Conservation (phyloP, 345 rosid genomes). For the Gossypioides kirkii region DNA sequence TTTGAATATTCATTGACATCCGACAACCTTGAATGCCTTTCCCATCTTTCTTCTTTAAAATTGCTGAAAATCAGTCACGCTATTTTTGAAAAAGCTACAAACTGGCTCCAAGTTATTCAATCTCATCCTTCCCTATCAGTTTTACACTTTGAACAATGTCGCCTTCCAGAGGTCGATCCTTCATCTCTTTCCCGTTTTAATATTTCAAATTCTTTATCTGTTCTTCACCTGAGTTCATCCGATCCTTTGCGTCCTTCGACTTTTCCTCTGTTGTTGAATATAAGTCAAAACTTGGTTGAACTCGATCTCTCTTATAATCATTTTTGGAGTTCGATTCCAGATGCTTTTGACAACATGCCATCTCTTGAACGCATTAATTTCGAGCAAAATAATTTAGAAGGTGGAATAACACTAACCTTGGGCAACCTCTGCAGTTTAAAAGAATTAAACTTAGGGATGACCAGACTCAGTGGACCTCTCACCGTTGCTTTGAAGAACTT, state of each 20-base stretch:
- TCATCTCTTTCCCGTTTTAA: neutral
- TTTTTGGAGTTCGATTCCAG: neutral
- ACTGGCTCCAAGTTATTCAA: constrained; percentile 7
- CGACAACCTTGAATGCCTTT: constrained; percentile 9
- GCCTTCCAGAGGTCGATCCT: neutral
- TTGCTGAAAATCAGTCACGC: constrained; percentile 5
- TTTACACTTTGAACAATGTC: neutral
- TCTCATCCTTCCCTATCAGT: constrained; percentile 13
- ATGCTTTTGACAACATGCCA: neutral
- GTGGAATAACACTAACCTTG: constrained; percentile 18
- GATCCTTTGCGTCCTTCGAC: neutral
- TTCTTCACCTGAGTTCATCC: neutral
- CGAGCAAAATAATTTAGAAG: neutral
- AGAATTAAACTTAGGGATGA: neutral
- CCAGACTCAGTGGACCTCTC: neutral
- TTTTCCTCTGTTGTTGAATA: neutral
- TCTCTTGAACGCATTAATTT: neutral
- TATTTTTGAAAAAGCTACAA: neutral
- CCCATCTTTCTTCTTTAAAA: constrained; percentile 5
- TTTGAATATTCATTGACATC: neutral
- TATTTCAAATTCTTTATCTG: neutral
- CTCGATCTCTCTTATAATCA: neutral
- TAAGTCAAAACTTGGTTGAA: neutral
- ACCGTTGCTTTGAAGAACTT: neutral
- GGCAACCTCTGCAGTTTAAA: constrained; percentile 17